Percentiles rank a stretch among this genome's conserved stretches.
Evolutionary conservation across 1,284 basidiomycete species (phyloP).

Genomic region (Trametes polyzona): DNA sequence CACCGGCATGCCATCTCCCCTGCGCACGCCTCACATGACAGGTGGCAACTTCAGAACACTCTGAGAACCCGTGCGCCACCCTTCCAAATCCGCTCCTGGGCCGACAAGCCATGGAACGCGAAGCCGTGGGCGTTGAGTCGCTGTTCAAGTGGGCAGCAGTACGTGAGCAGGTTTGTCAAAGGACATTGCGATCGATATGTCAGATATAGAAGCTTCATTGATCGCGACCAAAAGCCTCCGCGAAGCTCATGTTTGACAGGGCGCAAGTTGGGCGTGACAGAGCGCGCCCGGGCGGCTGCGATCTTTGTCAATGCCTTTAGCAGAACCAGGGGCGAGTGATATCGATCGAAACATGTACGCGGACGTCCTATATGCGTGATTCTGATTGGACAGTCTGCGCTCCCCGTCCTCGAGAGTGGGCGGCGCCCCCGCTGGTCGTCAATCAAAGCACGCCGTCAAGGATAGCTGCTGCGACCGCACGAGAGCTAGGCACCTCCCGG

Average conservation of each 20-base stretch:
- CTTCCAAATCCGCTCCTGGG: no score
- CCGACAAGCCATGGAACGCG: no score
- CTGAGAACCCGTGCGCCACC: neutral
- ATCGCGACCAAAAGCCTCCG: constrained; percentile 3
- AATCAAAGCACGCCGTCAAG: constrained; percentile 1
- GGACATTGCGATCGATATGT: no score
- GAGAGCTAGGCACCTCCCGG: constrained; percentile 7
- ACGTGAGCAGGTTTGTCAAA: no score
- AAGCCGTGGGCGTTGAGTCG: no score
- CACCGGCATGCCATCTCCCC: constrained; percentile 5
- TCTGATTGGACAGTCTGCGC: neutral
- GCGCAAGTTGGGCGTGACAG: neutral
- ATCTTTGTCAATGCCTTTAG: constrained; percentile 5
- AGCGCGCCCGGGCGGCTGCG: neutral
- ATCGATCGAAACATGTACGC: neutral
- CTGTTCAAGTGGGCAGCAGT: no score
- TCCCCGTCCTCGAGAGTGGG: neutral
- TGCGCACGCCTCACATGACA: neutral
- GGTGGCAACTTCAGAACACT: neutral
- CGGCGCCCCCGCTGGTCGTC: neutral
- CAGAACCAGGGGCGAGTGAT: neutral
- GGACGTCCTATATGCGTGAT: neutral
- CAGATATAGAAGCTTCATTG: no score
- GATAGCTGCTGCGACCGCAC: neutral
- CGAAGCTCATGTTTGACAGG: constrained; percentile 1